Base-by-base conservation (phyloP, 768 basidiomycete species). In the Kondoa subrosea region DNA sequence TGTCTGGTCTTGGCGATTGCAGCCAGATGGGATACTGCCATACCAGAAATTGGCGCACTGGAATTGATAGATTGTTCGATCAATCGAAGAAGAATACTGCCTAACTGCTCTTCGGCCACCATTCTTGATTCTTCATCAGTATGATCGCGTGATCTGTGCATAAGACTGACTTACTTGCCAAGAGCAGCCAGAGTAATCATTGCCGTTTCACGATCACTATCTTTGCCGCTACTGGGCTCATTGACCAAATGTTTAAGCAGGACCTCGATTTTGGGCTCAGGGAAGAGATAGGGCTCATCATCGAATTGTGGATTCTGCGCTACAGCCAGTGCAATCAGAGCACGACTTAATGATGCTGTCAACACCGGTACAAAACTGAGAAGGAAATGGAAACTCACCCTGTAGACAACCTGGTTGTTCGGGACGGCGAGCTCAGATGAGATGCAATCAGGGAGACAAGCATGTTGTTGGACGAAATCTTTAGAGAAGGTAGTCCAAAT, bases 1-100 rank as follows among this genome's bases (percentile, higher is more conserved):
- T 57, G 56, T 3, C 68, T 34, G 2, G 12, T 31, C 57, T 66
- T 66, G 65, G 31, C 33, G 14, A 68, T 8, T 21, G 50, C 50
- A 31, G 56, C 65, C 31, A 66, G 50, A 66, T 21, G 34, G 26
- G 34, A 50, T 8, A 50, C 40, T 8, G 40, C 40, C 40, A 50
- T 50, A 8, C 40, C 40, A 50, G 40, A 50, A 21, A 50, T 50
- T 8, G 40, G 40, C 40, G 40, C 8, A 21, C 40, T 50, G 40
- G 40, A 50, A 50, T 21, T 50, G 21, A 21, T 50, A 8, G 40
- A 8, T 50, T 50, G 40, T 21, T 50, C 40, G 40, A 50, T 50
- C 12, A 50, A 50, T 8, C 40, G 21, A 21, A 50, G 8, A 21
- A 50, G 8, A 50, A 50, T 50, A 50, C 21, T 50, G 40, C 40